A percentile compares a stretch with the other conserved stretches of the same genome.
These are phyloP conservation scores for Chaetothyriales sp. DNA, from an alignment of 2,329 filamentous ascomycete genomes.

Conservation along the genomic window DNA sequence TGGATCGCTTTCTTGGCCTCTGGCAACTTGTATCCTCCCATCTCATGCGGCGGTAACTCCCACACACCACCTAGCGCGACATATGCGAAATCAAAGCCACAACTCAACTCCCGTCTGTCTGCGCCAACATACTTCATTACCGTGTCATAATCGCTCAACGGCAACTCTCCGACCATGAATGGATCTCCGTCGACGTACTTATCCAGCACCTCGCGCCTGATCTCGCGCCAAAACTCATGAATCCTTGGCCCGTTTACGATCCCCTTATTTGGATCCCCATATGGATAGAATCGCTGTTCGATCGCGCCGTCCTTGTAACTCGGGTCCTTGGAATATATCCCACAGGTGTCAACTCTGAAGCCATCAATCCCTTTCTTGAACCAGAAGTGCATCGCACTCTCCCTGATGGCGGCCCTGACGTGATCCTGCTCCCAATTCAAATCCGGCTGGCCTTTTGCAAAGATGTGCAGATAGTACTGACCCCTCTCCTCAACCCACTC, in stretches of 20 bases:
- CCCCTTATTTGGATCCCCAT: neutral
- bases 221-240: constrained; percentile 42
- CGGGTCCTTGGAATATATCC: constrained; percentile 24
- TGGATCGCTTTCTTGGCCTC: constrained; percentile 39
- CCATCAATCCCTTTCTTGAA: constrained; percentile 54
- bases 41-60: neutral
- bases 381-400: constrained; percentile 59
- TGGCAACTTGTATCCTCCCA: constrained; percentile 32
- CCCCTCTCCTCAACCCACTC: constrained; percentile 6
- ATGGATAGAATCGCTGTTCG: constrained; percentile 13
- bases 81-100: constrained; percentile 58
- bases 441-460: constrained; percentile 58
- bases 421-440: constrained; percentile 62
- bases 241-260: constrained; percentile 41
- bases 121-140: constrained; percentile 36
- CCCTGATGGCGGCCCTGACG: constrained; percentile 51
- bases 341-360: constrained; percentile 45
- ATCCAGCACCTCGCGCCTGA: constrained; percentile 38
- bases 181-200: constrained; percentile 39
- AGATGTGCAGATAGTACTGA: constrained; percentile 57
- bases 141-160: constrained; percentile 33
- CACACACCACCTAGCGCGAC: constrained; percentile 22
- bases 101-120: constrained; percentile 42
- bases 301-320: constrained; percentile 33
- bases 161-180: constrained; percentile 49